These are phyloP conservation scores for Aciculoconidium aculeatum DNA, from an alignment of 805 yeast species.

Conservation along the genomic window DNA sequence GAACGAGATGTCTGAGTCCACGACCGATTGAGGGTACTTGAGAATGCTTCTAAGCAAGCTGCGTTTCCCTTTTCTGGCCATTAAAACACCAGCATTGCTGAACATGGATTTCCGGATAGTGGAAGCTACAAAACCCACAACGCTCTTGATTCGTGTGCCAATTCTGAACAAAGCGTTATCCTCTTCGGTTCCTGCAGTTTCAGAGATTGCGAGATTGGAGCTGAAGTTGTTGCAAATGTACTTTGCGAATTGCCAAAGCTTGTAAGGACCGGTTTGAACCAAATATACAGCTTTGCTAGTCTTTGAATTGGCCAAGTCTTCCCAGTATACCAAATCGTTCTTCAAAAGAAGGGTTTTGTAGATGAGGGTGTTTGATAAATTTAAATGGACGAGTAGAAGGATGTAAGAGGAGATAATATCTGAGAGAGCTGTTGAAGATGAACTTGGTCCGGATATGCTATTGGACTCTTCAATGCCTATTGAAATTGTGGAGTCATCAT, in stretches of 20 bases:
- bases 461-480: too few relatives aligned
- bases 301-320: constrained; percentile 18
- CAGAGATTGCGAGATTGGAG: too few relatives aligned
- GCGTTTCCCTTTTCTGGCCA: constrained; percentile 1
- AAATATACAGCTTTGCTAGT: constrained; percentile 24
- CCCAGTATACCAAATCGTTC: constrained; percentile 32
- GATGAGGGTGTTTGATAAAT: constrained; percentile 28
- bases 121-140: constrained; percentile 2
- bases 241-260: constrained; percentile 13
- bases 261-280: constrained; percentile 30
- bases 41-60: constrained; percentile 1
- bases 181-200: constrained; percentile 11
- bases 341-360: constrained; percentile 28
- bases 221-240: constrained; percentile 6
- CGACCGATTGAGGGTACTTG: constrained; percentile 10
- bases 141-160: constrained; percentile 9
- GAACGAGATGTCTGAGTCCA: constrained; percentile 21
- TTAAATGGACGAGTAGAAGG: constrained; percentile 17
- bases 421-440: too few relatives aligned
- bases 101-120: background rate
- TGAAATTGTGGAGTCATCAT: too few relatives aligned
- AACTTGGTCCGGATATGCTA: too few relatives aligned
- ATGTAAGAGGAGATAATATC: constrained; percentile 22
- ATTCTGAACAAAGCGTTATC: constrained; percentile 12
- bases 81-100: too few relatives aligned